Evolutionary conservation across 345 rosid species (phyloP).

Genomic region (Excoecaria cochinchinensis): DNA sequence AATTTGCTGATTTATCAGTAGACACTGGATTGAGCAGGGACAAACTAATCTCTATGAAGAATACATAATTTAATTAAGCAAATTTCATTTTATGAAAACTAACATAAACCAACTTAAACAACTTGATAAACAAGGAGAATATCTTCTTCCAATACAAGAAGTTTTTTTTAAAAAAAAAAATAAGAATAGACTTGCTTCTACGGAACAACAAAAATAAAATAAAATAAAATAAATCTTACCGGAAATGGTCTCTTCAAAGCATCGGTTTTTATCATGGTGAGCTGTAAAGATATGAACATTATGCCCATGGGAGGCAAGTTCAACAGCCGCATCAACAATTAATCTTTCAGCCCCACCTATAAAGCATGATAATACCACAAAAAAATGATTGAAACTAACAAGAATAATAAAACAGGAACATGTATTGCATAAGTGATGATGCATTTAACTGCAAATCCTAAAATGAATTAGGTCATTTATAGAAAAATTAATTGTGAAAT

Average conservation of each 20-base stretch:
- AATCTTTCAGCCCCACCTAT: constrained; percentile 96
- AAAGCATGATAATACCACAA: background rate
- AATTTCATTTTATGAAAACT: background rate
- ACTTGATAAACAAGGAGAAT: background rate
- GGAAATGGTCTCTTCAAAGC: constrained; percentile 87
- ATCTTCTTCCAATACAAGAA: background rate
- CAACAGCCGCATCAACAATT: constrained; percentile 91
- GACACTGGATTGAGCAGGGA: background rate
- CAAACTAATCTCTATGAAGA: background rate
- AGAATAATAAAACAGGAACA: background rate
- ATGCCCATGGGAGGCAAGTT: constrained; percentile 74
- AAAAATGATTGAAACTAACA: background rate
- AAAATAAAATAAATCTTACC: constrained; percentile 41
- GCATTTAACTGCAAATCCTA: background rate
- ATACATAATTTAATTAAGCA: background rate
- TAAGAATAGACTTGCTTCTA: no score
- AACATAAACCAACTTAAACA: background rate
- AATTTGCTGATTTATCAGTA: background rate
- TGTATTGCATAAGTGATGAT: background rate
- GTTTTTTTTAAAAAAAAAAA: no score
- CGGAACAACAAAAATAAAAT: background rate
- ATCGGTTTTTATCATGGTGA: constrained; percentile 77
- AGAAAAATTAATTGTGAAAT: background rate
- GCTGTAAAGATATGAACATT: constrained; percentile 83
- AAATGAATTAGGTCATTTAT: background rate